Percentiles rank a stretch among this genome's conserved stretches.
phyloP scores from a whole-genome alignment of 2,329 filamentous ascomycete species.

The Dactylellina parvicollis region DNA sequence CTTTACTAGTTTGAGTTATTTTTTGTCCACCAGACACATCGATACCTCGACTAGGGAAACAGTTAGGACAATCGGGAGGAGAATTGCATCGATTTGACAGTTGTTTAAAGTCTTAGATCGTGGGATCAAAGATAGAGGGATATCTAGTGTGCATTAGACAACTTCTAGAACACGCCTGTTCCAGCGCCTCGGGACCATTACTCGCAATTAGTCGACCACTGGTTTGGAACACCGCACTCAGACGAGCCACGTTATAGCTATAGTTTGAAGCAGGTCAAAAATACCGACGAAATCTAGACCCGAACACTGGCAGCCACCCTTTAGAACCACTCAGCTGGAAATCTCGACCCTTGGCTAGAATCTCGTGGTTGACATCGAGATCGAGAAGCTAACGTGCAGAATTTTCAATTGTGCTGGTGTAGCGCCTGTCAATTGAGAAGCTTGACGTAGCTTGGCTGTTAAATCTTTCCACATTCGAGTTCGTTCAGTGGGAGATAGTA shows the following conservation, averaged over 20 bases:
- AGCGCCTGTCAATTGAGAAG: slow-evolving; percentile 4
- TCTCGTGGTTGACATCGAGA: slow-evolving; percentile 16
- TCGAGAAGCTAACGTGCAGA: slow-evolving; percentile 21
- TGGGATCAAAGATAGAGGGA: slow-evolving; percentile 7
- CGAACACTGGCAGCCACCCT: slow-evolving; percentile 8
- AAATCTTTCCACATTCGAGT: background rate
- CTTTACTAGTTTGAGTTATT: slow-evolving; percentile 40
- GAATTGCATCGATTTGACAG: too few species aligned
- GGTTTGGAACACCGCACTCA: slow-evolving; percentile 4
- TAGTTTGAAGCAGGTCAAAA: background rate
- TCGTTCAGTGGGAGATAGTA: too few species aligned
- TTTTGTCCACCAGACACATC: slow-evolving; percentile 3
- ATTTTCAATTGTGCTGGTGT: slow-evolving; percentile 4
- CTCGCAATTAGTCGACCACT: background rate
- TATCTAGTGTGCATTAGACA: slow-evolving; percentile 1
- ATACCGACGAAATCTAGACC: slow-evolving; percentile 21
- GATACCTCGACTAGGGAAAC: slow-evolving; percentile 13
- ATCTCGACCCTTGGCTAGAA: slow-evolving; percentile 34
- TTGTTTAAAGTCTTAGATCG: slow-evolving; percentile 10
- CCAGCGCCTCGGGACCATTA: slow-evolving; percentile 4
- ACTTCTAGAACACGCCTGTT: slow-evolving; percentile 30
- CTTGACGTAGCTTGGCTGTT: slow-evolving; percentile 24
- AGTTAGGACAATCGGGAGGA: too few species aligned
- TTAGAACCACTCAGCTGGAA: slow-evolving; percentile 2
- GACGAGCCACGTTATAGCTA: slow-evolving; percentile 7